These are phyloP conservation scores for Inonotus hispidus DNA, from an alignment of 1,284 basidiomycete genomes.

Conservation along the genomic window DNA sequence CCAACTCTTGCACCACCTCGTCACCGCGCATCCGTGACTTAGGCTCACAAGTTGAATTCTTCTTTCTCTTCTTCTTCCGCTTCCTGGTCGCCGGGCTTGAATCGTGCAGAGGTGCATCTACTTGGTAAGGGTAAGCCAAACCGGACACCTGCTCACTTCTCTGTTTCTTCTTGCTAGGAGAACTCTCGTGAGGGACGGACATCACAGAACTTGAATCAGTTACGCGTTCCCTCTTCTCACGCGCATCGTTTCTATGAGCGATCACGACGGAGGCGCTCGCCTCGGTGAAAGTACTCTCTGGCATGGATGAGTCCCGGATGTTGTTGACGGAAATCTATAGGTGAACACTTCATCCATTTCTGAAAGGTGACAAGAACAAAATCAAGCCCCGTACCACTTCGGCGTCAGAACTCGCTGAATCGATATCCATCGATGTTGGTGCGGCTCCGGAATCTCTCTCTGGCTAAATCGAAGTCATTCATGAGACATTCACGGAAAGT, in stretches of 20 bases:
- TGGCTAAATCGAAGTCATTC: no score
- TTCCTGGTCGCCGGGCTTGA: no score
- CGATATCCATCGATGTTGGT: neutral
- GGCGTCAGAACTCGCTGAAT: neutral
- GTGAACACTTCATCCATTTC: neutral
- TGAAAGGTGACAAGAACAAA: neutral
- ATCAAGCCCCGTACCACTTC: neutral
- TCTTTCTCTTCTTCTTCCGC: no score
- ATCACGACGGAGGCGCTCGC: neutral
- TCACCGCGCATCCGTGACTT: no score
- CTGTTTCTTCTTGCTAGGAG: neutral
- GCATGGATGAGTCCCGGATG: neutral
- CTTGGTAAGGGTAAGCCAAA: no score
- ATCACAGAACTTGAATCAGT: neutral
- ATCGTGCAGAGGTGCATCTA: no score
- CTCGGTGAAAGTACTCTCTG: neutral
- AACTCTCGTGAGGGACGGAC: neutral
- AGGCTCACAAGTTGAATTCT: no score
- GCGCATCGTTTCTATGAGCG: neutral
- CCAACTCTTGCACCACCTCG: no score
- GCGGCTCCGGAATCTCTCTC: no score
- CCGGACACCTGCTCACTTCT: neutral
- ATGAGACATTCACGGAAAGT: no score
- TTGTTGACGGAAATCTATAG: neutral
- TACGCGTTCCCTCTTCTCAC: neutral